These are phyloP conservation scores for Cadophora luteo-olivacea DNA, from an alignment of 2,329 filamentous ascomycete species.

Conservation along the genomic window DNA sequence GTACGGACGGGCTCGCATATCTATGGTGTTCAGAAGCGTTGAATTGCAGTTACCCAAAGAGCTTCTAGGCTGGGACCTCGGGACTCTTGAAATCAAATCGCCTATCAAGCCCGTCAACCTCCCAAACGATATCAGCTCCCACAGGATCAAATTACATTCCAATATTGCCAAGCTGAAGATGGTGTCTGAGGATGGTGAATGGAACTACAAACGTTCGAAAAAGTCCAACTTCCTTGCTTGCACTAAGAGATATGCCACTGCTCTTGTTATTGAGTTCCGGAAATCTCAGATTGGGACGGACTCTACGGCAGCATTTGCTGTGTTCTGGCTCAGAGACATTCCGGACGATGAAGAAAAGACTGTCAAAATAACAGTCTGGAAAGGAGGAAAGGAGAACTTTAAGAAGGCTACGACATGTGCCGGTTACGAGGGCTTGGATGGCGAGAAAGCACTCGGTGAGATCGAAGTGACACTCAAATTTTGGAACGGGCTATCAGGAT, in stretches of 20 bases:
- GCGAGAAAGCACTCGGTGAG: slow-evolving; percentile 60
- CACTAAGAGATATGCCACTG: slow-evolving; percentile 64
- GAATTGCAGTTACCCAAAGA: slow-evolving; percentile 64
- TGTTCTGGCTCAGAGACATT: slow-evolving; percentile 74
- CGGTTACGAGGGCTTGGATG: slow-evolving; percentile 47
- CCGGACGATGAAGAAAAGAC: slow-evolving; percentile 69
- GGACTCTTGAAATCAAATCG: slow-evolving; percentile 70
- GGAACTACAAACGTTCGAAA: slow-evolving; percentile 56
- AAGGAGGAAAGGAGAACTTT: slow-evolving; percentile 58
- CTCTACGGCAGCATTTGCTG: slow-evolving; percentile 64
- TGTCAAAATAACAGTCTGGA: slow-evolving; percentile 68
- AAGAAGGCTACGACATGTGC: slow-evolving; percentile 57
- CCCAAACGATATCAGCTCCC: slow-evolving; percentile 55
- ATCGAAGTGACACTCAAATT: slow-evolving; percentile 64
- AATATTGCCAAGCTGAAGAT: slow-evolving; percentile 64
- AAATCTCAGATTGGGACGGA: slow-evolving; percentile 59
- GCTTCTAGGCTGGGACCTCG: slow-evolving; percentile 73
- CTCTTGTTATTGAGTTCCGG: slow-evolving; percentile 64
- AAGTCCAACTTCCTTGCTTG: slow-evolving; percentile 59
- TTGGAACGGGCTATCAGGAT: slow-evolving; percentile 57
- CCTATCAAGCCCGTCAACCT: slow-evolving; percentile 51
- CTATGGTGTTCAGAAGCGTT: slow-evolving; percentile 75
- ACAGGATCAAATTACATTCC: slow-evolving; percentile 62
- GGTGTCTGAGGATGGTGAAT: slow-evolving; percentile 51
- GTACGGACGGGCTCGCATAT: slow-evolving; percentile 71